Evolutionary conservation across 345 rosid species (phyloP), one percentile per base, ranked within the genome.

Genomic region (Linum tenue): DNA sequence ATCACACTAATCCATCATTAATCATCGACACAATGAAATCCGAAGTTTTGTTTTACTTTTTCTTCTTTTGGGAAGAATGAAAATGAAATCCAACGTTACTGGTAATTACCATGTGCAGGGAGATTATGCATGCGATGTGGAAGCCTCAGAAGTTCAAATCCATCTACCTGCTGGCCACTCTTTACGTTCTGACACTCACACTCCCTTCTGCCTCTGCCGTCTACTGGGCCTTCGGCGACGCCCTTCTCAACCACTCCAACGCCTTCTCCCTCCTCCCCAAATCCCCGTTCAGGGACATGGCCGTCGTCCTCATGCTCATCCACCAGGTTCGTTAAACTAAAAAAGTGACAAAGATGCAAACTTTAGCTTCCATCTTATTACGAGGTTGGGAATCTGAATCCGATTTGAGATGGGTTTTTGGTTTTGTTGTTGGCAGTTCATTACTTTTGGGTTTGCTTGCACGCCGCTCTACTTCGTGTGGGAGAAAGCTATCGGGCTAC

Each of bases 41-140:
- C 63, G 39, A 37, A 1, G 58, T 40, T 11, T 22, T 22, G 31
- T 22, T 22, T 22, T 22, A 22, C 31, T 22, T 22, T 22, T 22
- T 22, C 31, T 22, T 22, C 31, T 22, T 22, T 22, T 22, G 31
- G 31, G 31, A 22, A 22, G 31, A 22, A 22, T 1, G 31, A 22
- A 22, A 11, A 56, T 57, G 60, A 58, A 60, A 2, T 12, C 62
- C 63, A 39, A 37, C 2, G 58, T 40, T 11, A 56, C 16, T 31
- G 59, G 35, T 15, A 4, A 22, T 16, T 12, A 17, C 5, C 3
- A 12, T 22, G 22, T 64, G 74, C 87, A 94, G 99, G 79, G 97
- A 94, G 74, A 77, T 94, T 5, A 94, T 94, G 99, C 99, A 94
- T 64, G 98, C 98, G 22, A 92, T 92, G 98, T 92, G 98, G 98